Evolutionary conservation across 148 eudicot genomes (phyloP).

Genomic region (Tetragonia tetragonoides): DNA sequence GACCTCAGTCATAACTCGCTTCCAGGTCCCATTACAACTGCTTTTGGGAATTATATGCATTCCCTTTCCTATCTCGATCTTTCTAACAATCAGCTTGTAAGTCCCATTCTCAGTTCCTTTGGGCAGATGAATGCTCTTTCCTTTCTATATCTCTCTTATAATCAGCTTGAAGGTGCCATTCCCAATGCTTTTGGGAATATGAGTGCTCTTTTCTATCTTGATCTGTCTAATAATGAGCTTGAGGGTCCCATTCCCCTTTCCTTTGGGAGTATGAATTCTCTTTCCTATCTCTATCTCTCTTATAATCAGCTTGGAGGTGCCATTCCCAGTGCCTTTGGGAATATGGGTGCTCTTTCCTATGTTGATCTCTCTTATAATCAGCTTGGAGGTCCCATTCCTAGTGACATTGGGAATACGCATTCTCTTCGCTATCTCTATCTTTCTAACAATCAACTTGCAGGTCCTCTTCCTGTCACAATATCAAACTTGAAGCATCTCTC

Average conservation of each 20-base stretch:
- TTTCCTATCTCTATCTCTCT: conserved; percentile 19
- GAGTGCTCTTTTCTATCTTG: neutral
- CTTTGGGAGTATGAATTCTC: conserved; percentile 3
- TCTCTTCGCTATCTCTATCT: conserved; percentile 18
- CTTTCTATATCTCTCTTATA: conserved; percentile 9
- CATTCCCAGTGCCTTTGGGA: conserved; percentile 10
- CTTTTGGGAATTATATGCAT: conserved; percentile 4
- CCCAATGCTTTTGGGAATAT: conserved; percentile 5
- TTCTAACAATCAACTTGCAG: neutral
- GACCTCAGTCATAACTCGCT: neutral
- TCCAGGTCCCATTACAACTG: conserved; percentile 14
- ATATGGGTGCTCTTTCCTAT: neutral
- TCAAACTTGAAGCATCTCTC: conserved; percentile 10
- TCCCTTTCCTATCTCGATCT: conserved; percentile 20
- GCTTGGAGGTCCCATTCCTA: neutral
- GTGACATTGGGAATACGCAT: neutral
- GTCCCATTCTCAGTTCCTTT: neutral
- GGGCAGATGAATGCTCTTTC: conserved; percentile 10
- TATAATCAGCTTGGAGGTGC: neutral
- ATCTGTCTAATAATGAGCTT: neutral
- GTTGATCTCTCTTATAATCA: neutral
- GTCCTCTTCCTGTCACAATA: neutral
- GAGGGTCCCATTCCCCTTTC: neutral
- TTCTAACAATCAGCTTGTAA: neutral
- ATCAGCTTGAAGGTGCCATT: conserved; percentile 2